Conservation (phyloP, 768 basidiomycete species). For the Chlorophyllum brunneum region DNA sequence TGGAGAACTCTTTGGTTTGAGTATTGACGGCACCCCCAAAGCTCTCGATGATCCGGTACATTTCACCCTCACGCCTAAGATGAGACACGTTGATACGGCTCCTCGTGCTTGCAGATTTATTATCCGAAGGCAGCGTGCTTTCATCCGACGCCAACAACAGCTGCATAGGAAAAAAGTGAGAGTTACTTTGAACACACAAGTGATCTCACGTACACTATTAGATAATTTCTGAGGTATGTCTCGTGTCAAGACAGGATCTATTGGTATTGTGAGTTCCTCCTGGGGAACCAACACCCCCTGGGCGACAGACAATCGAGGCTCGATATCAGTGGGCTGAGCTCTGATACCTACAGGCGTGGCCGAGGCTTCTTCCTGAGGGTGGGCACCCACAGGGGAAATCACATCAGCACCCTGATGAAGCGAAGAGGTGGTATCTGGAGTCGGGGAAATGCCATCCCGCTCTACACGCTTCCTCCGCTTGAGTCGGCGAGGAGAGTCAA, state of each 20-base stretch:
- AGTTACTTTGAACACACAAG: not conserved
- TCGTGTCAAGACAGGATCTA: conserved; percentile 1
- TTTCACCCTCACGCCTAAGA: conserved; percentile 77
- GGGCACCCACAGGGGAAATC: not conserved
- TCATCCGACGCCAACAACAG: not conserved
- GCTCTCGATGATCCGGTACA: conserved; percentile 60
- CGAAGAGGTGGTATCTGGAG: not conserved
- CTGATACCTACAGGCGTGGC: not conserved
- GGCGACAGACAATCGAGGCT: too few species aligned
- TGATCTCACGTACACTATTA: not conserved
- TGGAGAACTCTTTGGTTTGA: conserved; percentile 65
- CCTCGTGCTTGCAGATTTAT: conserved; percentile 7
- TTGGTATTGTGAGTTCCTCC: not conserved
- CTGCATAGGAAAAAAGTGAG: not conserved
- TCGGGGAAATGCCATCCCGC: not conserved
- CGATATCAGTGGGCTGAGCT: not conserved
- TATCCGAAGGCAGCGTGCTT: not conserved
- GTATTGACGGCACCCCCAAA: conserved; percentile 66
- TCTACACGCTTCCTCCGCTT: not conserved
- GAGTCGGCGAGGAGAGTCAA: not conserved
- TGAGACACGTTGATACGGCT: conserved; percentile 68
- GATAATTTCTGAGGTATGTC: not conserved
- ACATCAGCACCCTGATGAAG: not conserved
- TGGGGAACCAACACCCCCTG: not conserved
- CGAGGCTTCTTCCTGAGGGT: not conserved